These are phyloP conservation scores for Datura wrightii DNA, from an alignment of 257 asterid genomes.

Conservation along the genomic window DNA sequence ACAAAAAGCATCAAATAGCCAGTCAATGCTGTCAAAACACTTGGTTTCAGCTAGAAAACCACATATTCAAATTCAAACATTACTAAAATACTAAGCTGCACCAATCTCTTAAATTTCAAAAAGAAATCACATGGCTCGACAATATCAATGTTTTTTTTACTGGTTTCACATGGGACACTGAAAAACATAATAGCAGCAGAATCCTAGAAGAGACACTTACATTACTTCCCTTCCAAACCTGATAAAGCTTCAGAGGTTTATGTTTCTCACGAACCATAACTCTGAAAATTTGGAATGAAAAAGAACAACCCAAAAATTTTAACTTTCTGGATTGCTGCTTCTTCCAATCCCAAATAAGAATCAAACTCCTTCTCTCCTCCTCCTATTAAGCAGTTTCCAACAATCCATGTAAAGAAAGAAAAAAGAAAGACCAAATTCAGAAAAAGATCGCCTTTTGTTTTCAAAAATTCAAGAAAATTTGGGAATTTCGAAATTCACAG, in stretches of 20 bases:
- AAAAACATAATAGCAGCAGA: not conserved
- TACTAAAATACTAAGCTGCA: not conserved
- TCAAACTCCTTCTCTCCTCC: constrained; percentile 29
- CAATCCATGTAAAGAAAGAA: constrained; percentile 39
- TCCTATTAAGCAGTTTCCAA: constrained; percentile 30
- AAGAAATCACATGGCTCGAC: not conserved
- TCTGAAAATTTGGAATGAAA: not conserved
- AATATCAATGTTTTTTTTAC: not conserved
- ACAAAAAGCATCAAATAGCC: constrained; percentile 20
- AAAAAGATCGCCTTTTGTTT: too few relatives aligned
- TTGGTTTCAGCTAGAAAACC: not conserved
- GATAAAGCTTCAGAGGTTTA: constrained; percentile 64
- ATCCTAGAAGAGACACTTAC: constrained; percentile 46
- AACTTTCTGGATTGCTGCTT: constrained; percentile 17
- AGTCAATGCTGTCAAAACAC: not conserved
- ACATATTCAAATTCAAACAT: not conserved
- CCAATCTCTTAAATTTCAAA: constrained; percentile 13
- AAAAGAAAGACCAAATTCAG: constrained; percentile 22
- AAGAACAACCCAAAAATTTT: constrained; percentile 37
- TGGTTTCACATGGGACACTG: not conserved
- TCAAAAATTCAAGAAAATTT: constrained; percentile 25
- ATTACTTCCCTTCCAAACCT: constrained; percentile 84
- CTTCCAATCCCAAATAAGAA: not conserved
- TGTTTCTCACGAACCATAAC: constrained; percentile 61
- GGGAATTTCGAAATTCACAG: not conserved